Evolutionary conservation across 441 rosid species (phyloP).

Genomic region (Mallotus repandus): DNA sequence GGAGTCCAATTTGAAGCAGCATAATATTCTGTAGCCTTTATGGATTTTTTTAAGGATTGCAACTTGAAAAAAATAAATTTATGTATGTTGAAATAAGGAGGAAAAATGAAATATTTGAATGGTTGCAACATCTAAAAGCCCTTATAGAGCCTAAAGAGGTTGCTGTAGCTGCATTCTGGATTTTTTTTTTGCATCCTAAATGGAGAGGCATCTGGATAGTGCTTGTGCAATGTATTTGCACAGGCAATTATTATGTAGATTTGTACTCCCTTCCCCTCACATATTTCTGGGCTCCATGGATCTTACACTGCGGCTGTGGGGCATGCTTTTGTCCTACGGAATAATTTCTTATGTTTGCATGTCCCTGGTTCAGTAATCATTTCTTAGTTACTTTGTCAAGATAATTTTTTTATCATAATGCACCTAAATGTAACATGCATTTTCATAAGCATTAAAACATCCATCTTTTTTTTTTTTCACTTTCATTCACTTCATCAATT

Average conservation of each 20-base stretch:
- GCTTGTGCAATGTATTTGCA: background rate
- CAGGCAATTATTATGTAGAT: background rate
- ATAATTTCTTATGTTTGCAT: background rate
- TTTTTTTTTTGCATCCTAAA: background rate
- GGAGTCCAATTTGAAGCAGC: too few species aligned
- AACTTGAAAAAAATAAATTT: too few species aligned
- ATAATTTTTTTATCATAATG: background rate
- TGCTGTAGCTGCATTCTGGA: background rate
- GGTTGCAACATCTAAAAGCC: too few species aligned
- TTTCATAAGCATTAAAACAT: background rate
- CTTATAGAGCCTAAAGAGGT: background rate
- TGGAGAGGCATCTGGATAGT: too few species aligned
- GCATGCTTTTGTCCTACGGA: background rate
- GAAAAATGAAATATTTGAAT: too few species aligned
- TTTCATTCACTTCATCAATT: background rate
- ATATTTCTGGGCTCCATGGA: background rate
- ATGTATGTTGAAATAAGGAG: too few species aligned
- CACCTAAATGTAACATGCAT: background rate
- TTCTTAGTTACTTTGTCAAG: background rate
- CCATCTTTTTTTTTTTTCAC: background rate
- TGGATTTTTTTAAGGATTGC: too few species aligned
- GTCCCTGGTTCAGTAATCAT: background rate
- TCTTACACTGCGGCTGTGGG: background rate
- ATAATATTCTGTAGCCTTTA: too few species aligned
- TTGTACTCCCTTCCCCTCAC: background rate